These are phyloP conservation scores for Sclerotiophoma versabilis DNA, from an alignment of 2,329 filamentous ascomycete species.

Conservation along the genomic window DNA sequence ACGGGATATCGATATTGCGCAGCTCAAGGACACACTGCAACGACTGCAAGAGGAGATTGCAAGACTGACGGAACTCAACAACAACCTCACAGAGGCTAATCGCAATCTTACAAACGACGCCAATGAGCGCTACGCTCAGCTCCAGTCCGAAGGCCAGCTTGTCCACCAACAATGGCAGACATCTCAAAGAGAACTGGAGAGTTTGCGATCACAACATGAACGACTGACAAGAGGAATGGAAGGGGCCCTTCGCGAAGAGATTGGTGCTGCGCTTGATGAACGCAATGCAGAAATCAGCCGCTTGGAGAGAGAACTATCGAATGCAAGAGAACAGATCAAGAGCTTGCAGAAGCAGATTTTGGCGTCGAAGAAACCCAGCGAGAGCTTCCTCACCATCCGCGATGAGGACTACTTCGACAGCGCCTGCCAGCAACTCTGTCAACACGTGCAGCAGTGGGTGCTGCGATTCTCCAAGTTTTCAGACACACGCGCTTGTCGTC, in stretches of 20 bases:
- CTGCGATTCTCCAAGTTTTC: slow-evolving; percentile 97
- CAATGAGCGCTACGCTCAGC: slow-evolving; percentile 70
- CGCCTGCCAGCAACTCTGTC: slow-evolving; percentile 92
- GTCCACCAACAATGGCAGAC: slow-evolving; percentile 63
- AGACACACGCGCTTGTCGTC: slow-evolving; percentile 84
- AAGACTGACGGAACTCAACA: slow-evolving; percentile 82
- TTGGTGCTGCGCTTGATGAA: slow-evolving; percentile 71
- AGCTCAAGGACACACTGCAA: slow-evolving; percentile 78
- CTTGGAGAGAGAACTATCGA: slow-evolving; percentile 78
- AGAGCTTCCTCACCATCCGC: slow-evolving; percentile 78
- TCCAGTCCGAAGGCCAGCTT: slow-evolving; percentile 70
- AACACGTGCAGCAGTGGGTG: slow-evolving; percentile 97
- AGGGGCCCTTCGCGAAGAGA: slow-evolving; percentile 66
- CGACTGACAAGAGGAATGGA: slow-evolving; percentile 70
- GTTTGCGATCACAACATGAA: slow-evolving; percentile 68
- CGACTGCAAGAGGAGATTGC: slow-evolving; percentile 83
- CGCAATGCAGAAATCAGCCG: slow-evolving; percentile 85
- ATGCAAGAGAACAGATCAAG: slow-evolving; percentile 68
- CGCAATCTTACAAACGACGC: slow-evolving; percentile 77
- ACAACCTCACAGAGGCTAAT: slow-evolving; percentile 78
- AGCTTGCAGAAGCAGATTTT: slow-evolving; percentile 67
- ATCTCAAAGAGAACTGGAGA: slow-evolving; percentile 72
- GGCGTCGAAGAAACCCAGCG: slow-evolving; percentile 62
- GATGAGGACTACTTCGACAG: slow-evolving; percentile 97
- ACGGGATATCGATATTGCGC: slow-evolving; percentile 85